Base-by-base conservation (phyloP, 768 basidiomycete genomes). In the Rhizopogon vinicolor region DNA sequence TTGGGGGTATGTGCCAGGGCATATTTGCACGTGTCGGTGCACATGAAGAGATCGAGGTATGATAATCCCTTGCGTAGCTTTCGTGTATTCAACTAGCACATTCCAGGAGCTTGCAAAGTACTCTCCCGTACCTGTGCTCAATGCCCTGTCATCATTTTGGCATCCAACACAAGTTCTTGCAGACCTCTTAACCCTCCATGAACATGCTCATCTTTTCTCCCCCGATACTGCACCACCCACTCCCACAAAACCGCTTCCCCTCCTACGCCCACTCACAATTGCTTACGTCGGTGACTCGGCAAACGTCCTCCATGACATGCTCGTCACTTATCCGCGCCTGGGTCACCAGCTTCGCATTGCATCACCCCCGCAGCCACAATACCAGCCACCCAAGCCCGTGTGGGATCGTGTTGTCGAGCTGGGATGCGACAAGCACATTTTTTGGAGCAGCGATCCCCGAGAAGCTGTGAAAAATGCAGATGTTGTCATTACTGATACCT, bases 401-500 rank as follows among this genome's bases (percentile, higher is more conserved):
- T 91, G 91, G 91, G 80, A 86, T 44, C 83, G 89, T 10, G 89
- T 97, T 44, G 79, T 81, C 52, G 83, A 86, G 63, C 78, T 91
- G 5, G 85, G 75, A 7, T 90, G 88, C 63, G 87, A 91, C 58
- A 79, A 85, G 62, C 69, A 72, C 49, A 90, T 92, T 45, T 79
- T 74, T 74, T 91, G 90, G 91, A 81, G 81, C 29, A 73, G 68
- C 9, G 87, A 92, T 62, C 95, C 96, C 1, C 79, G 78, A 50
- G 91, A 94, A 67, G 97, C 97, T 0, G 90, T 98, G 7, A 70
- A 85, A 3, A 87, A 84, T 43, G 97, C 97, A 7, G 92, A 98
- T 64, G 84, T 98, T n/a, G 90, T 98, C 45, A 83, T 97, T 10
- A 99, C 97, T 2, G 97, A 99, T 69, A 99, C 97, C 4, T 99